Conservation (phyloP, 139 green algal genomes). For the Micromonas commoda region DNA sequence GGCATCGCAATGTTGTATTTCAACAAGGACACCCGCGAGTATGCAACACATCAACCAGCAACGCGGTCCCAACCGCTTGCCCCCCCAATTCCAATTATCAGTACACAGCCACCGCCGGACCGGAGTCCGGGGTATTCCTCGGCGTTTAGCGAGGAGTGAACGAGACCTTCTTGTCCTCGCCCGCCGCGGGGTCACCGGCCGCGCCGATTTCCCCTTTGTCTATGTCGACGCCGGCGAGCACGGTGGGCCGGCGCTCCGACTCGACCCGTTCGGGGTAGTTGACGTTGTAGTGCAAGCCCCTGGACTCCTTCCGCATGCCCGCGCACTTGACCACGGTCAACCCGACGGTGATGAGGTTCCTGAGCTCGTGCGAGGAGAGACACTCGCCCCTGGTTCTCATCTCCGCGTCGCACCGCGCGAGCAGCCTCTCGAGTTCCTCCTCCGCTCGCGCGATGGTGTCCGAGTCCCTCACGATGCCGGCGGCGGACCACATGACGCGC, state of each 20-base stretch:
- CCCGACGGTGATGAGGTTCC: conserved; percentile 77
- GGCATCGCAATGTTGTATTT: too few species aligned
- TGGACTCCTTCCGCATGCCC: conserved; percentile 67
- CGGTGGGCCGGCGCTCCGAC: conserved; percentile 45
- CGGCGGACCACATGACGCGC: conserved; percentile 74
- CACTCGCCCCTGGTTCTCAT: not conserved
- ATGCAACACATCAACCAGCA: too few species aligned
- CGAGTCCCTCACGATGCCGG: conserved; percentile 78
- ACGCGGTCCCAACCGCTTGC: too few species aligned
- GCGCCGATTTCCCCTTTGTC: conserved; percentile 29
- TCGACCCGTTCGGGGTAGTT: conserved; percentile 28
- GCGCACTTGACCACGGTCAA: conserved; percentile 68
- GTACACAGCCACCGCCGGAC: too few species aligned
- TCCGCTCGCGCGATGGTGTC: conserved; percentile 55
- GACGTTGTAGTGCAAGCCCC: conserved; percentile 65
- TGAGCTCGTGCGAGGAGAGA: conserved; percentile 57
- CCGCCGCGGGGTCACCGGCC: too few species aligned
- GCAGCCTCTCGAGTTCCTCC: conserved; percentile 43
- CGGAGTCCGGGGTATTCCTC: too few species aligned
- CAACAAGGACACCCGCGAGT: too few species aligned
- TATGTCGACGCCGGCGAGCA: conserved; percentile 38
- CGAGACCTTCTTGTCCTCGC: too few species aligned
- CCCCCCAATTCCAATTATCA: too few species aligned
- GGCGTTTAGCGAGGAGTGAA: too few species aligned
- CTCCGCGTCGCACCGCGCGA: conserved; percentile 48